These are phyloP conservation scores for Melanomma pulvis-pyrius DNA, from an alignment of 495 filamentous ascomycete genomes.

Conservation along the genomic window DNA sequence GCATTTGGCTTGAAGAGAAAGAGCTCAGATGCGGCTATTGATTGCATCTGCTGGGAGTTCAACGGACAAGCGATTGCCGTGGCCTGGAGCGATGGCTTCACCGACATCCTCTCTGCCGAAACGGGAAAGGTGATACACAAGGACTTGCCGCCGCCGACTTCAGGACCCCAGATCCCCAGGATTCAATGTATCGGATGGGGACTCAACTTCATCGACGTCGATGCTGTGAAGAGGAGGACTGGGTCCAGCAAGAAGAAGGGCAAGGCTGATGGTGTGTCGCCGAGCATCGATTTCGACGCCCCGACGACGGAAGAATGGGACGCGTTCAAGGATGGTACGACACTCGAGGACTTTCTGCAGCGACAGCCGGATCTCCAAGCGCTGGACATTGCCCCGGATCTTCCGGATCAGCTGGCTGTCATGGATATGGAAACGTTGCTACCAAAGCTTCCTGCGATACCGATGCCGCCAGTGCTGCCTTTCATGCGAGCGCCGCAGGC, in stretches of 20 bases:
- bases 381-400: slow-evolving; percentile 51
- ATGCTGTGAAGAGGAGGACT: slow-evolving; percentile 50
- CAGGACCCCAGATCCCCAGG: slow-evolving; percentile 19
- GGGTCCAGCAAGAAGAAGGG: slow-evolving; percentile 27
- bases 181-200: slow-evolving; percentile 76
- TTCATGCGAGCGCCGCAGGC: slow-evolving; percentile 18
- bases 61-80: slow-evolving; percentile 80
- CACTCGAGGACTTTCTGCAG: slow-evolving; percentile 44
- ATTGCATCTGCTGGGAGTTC: slow-evolving; percentile 71
- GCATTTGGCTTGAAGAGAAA: slow-evolving; percentile 64
- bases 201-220: slow-evolving; percentile 65
- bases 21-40: slow-evolving; percentile 52
- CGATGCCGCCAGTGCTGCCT: slow-evolving; percentile 38
- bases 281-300: slow-evolving; percentile 5
- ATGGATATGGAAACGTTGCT: slow-evolving; percentile 79
- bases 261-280: neutral
- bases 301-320: slow-evolving; percentile 28
- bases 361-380: slow-evolving; percentile 33
- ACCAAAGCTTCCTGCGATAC: slow-evolving; percentile 75
- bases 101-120: slow-evolving; percentile 73
- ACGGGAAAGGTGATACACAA: slow-evolving; percentile 73
- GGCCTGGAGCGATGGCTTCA: slow-evolving; percentile 71
- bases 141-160: slow-evolving; percentile 11
- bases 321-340: slow-evolving; percentile 20
- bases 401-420: slow-evolving; percentile 77